A percentile compares a stretch with the other conserved stretches of the same genome.
These are phyloP conservation scores for Logfia minima DNA, from an alignment of 129 eudicot genomes.

Conservation along the genomic window DNA sequence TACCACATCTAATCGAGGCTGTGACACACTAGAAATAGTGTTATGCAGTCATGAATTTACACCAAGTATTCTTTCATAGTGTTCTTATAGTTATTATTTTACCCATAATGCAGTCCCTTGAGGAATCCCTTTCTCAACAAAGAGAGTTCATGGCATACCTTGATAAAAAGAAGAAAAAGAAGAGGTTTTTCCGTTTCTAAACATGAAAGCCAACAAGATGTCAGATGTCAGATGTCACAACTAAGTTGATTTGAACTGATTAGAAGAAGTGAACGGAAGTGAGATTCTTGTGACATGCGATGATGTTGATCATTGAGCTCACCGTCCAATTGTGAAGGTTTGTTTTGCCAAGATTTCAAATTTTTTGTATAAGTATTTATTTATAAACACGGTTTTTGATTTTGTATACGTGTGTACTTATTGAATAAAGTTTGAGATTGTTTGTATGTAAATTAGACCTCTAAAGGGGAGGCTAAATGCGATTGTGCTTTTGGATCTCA, in stretches of 20 bases:
- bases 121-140: conserved; percentile 62
- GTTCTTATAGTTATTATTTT: too few species aligned
- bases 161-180: conserved; percentile 84
- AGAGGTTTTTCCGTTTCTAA: conserved; percentile 63
- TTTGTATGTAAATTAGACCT: not conserved
- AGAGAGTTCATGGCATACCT: conserved; percentile 62
- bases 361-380: conserved; percentile 29
- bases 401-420: conserved; percentile 23
- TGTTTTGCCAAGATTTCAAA: conserved; percentile 28
- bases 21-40: not conserved
- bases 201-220: not conserved
- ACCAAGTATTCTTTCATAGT: not conserved
- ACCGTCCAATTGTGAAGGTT: conserved; percentile 24
- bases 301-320: conserved; percentile 28
- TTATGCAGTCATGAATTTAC: not conserved
- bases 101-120: conserved; percentile 47
- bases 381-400: conserved; percentile 15
- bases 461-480: not conserved
- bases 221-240: not conserved
- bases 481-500: not conserved
- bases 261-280: conserved; percentile 22
- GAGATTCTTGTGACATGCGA: conserved; percentile 22
- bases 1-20: not conserved
- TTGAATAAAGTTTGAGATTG: conserved; percentile 24
- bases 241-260: conserved; percentile 9